Evolutionary conservation across 768 basidiomycete species (phyloP), one percentile per base, ranked within the genome.

Genomic region (Porphyrellus cyaneotinctus): DNA sequence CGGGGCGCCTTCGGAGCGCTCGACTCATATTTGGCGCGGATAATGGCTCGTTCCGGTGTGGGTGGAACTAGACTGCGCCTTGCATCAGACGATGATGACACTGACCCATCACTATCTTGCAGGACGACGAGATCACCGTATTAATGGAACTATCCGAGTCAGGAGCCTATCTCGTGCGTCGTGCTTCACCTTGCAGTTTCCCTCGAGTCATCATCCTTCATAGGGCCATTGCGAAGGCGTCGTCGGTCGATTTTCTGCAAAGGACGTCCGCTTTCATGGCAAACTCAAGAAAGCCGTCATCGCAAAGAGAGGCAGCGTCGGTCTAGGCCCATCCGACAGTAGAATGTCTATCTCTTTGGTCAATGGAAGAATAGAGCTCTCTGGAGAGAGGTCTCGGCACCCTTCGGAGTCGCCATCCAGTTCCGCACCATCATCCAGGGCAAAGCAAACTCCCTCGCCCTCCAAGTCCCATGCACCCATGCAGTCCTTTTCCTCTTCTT

Each of bases 221-320:
- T 14, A 91, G 89, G 91, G 91, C 5, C 88, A 85, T 58, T 94
- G 91, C 63, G 91, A 94, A 71, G 91, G 85, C 47, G 87, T 93
- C 47, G 87, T 93, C 3, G 91, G 91, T 11, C 77, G 82, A 6
- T 92, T 94, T 63, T 70, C 72, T 17, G 83, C 78, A 0, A 57
- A 67, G 20, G 73, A 85, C 52, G 91, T 94, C 11, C 78, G 72
- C 8, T 88, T 92, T 62, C 82, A 82, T 53, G 75, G 78, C 3
- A 87, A 82, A 58, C 78, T 94, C 55, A 93, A 94, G 75, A 84
- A 81, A 49, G 87, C 88, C 0, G 73, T 93, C 57, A 85, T 87
- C 76, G 79, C 88, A 4, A 90, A 87, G 68, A 80, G 89, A 24
- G 49, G 57, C 14, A 70, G 69, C 28, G 57, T 54, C 14, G 48